Percentiles rank a stretch among this genome's conserved stretches.
Evolutionary conservation across 129 eudicot genomes (phyloP).

Genomic region (Saposhnikovia divaricata): DNA sequence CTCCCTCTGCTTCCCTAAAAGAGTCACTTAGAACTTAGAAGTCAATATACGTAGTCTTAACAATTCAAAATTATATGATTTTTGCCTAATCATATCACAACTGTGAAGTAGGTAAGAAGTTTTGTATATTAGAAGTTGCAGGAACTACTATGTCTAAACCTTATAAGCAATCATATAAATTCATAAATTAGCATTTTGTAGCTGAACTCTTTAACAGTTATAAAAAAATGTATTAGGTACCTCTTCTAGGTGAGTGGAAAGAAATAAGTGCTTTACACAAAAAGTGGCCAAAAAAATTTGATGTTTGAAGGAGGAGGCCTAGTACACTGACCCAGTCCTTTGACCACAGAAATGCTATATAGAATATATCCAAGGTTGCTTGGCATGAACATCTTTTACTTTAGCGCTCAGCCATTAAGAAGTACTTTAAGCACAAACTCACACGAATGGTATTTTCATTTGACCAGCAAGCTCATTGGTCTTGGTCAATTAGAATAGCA

Average conservation of each 20-base stretch:
- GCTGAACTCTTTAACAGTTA: background rate
- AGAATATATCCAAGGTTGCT: background rate
- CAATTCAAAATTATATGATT: background rate
- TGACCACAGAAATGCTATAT: background rate
- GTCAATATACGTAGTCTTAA: background rate
- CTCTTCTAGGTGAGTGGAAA: background rate
- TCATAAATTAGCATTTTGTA: background rate
- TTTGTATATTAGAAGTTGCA: background rate
- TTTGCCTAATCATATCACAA: background rate
- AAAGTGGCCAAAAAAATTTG: background rate
- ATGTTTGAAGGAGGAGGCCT: background rate
- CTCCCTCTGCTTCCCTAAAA: background rate
- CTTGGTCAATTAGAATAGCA: background rate
- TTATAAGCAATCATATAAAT: background rate
- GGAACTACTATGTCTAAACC: background rate
- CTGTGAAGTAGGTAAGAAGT: background rate
- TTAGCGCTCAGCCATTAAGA: background rate
- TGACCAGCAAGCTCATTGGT: background rate
- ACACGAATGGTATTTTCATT: background rate
- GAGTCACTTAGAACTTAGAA: background rate
- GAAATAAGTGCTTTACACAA: background rate
- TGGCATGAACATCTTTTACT: background rate
- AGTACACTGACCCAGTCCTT: background rate
- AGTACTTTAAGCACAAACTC: background rate
- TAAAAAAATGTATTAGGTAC: background rate